Conservation (phyloP, 1,284 basidiomycete genomes). For the Cryptococcus neoformans region DNA sequence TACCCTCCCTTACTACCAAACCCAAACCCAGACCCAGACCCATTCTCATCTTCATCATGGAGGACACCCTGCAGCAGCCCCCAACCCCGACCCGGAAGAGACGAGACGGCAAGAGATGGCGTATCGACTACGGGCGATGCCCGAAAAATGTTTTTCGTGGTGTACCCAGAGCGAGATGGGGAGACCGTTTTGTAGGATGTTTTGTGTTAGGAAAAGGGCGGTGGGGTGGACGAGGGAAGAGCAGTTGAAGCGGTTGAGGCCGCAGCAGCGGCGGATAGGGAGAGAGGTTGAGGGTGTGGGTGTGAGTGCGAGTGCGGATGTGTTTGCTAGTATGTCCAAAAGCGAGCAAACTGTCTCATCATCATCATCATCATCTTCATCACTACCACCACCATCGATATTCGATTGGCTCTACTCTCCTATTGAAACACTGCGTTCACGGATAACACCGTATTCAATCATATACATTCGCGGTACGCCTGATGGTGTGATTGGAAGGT, state of each 20-base stretch:
- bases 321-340: no score
- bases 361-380: neutral
- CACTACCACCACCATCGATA: neutral
- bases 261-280: neutral
- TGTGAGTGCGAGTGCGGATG: no score
- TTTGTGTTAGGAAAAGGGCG: conserved; percentile 33
- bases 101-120: neutral
- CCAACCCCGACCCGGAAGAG: conserved; percentile 2
- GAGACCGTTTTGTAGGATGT: conserved; percentile 37
- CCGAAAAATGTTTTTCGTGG: conserved; percentile 42
- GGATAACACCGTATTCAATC: conserved; percentile 35
- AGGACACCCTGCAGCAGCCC: no score
- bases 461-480: conserved; percentile 38
- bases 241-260: conserved; percentile 26
- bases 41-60: no score
- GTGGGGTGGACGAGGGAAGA: conserved; percentile 20
- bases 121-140: conserved; percentile 9
- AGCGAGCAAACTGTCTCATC: neutral
- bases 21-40: neutral
- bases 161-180: conserved; percentile 33
- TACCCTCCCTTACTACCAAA: conserved; percentile 7
- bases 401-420: conserved; percentile 6
- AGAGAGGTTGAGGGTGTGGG: neutral
- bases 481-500: conserved; percentile 42
- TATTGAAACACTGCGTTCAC: conserved; percentile 24